Percentiles rank a stretch among this genome's conserved stretches.
These are phyloP conservation scores for Ramaria rubella DNA, from an alignment of 768 basidiomycete genomes.

Conservation along the genomic window DNA sequence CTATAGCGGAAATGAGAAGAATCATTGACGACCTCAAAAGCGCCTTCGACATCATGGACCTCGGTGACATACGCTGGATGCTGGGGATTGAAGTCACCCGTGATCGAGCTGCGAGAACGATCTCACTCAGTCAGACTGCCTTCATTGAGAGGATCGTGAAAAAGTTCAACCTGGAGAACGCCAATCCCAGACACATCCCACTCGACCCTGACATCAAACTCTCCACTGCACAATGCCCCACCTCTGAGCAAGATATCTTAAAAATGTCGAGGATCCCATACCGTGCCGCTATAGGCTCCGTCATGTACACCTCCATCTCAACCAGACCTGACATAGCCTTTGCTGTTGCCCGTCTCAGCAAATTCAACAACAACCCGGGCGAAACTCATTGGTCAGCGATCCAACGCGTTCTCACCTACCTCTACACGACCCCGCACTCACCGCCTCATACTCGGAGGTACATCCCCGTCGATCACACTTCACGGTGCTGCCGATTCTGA, in stretches of 20 bases:
- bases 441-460: conserved; percentile 19
- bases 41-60: conserved; percentile 17
- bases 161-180: conserved; percentile 22
- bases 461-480: conserved; percentile 4
- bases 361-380: neutral
- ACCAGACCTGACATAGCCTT: conserved; percentile 11
- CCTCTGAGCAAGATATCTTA: neutral
- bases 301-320: conserved; percentile 15
- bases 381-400: neutral
- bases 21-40: conserved; percentile 9
- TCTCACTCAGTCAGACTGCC: conserved; percentile 18
- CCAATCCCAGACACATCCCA: conserved; percentile 22
- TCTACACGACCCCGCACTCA: conserved; percentile 7
- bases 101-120: conserved; percentile 13
- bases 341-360: conserved; percentile 11
- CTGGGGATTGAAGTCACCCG: conserved; percentile 26
- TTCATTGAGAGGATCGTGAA: conserved; percentile 28
- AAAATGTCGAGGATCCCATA: neutral
- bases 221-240: conserved; percentile 1
- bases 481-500: conserved; percentile 19
- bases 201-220: no score
- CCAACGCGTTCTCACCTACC: conserved; percentile 10
- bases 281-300: conserved; percentile 11
- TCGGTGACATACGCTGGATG: conserved; percentile 18
- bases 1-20: neutral